Evolutionary conservation across 768 basidiomycete species (phyloP), one percentile per base, ranked within the genome.

Genomic region (Brasilioporus rufonigricans): DNA sequence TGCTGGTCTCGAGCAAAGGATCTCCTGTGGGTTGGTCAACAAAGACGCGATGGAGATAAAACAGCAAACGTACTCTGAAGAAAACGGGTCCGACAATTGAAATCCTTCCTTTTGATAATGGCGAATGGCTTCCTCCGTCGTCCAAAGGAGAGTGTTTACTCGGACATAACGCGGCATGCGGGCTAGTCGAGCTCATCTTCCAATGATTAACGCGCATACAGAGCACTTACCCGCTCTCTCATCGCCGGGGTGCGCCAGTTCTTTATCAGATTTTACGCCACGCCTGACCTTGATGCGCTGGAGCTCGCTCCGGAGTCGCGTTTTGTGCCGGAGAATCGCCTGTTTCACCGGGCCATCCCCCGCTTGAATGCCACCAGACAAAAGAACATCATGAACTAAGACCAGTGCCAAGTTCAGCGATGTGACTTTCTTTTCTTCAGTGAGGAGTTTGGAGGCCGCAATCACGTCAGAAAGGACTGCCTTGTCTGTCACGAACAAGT

Each of bases 331-430:
- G 40, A 92, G 69, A 43, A 97, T 67, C 0, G 91, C 92, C 63
- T 91, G 88, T 62, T 97, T 97, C 50, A 96, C 76, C 4, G 91
- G 90, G 23, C 95, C 93, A 68, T 96, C 88, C 44, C 91, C 86
- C 8, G 92, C 88, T 69, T 97, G 91, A 59, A 99, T 93, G 11
- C 93, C 91, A 19, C 82, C 76, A 16, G 89, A 79, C 36, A 97
- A 77, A 26, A 99, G 77, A 9, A 95, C 73, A 71, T 99, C 97
- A 61, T 99, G 96, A 1, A 95, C 85, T 32, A 98, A 85, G 39
- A 96, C 86, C 8, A 94, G 78, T 2, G 89, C 85, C 44, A 98
- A 79, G 63, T 86, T 89, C 38, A 75, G 65, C 1, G 91, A 90
- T 1, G 84, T 86, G 51, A 96, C 77, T 63, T 87, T 76, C 67